phyloP scores from a whole-genome alignment of 306 rosid species.

The Corylus heterophylla region DNA sequence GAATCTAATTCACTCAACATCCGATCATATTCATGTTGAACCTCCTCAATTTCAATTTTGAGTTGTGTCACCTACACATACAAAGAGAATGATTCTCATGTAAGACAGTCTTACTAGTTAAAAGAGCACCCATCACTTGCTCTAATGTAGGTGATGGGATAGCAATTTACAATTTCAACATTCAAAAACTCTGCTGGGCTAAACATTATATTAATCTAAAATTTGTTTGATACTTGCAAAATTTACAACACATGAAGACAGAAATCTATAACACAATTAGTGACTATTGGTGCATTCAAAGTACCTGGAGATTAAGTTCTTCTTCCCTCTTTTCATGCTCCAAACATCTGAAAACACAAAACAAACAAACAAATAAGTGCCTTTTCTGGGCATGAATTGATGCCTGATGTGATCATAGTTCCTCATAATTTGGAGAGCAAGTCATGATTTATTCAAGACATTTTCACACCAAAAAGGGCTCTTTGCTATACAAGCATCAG shows the following conservation, averaged over 20 bases:
- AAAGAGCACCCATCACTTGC: not conserved
- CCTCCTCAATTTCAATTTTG: constrained; percentile 48
- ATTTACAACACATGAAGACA: not conserved
- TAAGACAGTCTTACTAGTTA: not conserved
- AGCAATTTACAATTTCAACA: not conserved
- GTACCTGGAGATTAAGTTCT: constrained; percentile 68
- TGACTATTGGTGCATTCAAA: constrained; percentile 15
- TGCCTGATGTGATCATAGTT: not conserved
- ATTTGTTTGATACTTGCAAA: not conserved
- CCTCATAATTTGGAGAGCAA: not conserved
- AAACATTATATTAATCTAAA: not conserved
- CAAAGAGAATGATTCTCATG: constrained; percentile 7
- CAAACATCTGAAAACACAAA: constrained; percentile 50
- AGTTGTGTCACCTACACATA: constrained; percentile 57
- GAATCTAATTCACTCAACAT: constrained; percentile 46
- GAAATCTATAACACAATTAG: not conserved
- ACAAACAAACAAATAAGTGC: constrained; percentile 8
- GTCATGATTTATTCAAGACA: not conserved
- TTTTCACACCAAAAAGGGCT: not conserved
- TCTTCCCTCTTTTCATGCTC: constrained; percentile 52
- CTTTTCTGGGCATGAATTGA: not conserved
- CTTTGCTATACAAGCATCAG: not conserved
- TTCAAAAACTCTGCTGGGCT: not conserved
- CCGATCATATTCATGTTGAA: constrained; percentile 33
- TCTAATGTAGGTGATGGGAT: not conserved